Base-by-base conservation (phyloP, 805 yeast genomes). In the Naumovozyma castellii region DNA sequence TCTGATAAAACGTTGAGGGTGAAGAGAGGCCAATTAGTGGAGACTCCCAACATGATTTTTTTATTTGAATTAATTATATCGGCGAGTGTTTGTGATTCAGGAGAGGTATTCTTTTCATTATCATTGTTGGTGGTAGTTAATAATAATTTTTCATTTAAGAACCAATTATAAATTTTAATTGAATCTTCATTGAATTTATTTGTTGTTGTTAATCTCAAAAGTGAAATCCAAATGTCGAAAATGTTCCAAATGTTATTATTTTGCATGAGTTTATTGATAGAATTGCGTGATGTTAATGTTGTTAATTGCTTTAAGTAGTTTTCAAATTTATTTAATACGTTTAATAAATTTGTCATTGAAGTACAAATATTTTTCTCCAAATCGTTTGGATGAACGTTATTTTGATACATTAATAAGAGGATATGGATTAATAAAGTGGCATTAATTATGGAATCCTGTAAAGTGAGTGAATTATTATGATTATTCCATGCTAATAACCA, bases 221-320 rank as follows among this genome's bases (percentile, higher is more conserved):
- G 16, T 8, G 38, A 40, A 13, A 36, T 36, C 47, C 47, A 44
- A n/a, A 42, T 18, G 19, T 44, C 32, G 37, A 43, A 43, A 8
- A 43, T 32, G n/a, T 40, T 40, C 45, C 45, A 43, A 4, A 34
- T 29, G 32, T 40, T 41, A 15, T 29, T 29, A 29, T 13, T 13
- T 9, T 29, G 14, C 6, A 6, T 22, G 9, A 22, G 10, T 22
- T 22, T 10, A 10, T 6, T 6, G 6, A 22, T 6, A 6, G 10
- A 22, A 22, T 6, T 6, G 27, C 27, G 10, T 22, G 10, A 10
- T 22, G 6, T 22, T 6, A 10, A 10, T 22, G 27, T 6, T 22
- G 27, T 22, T 10, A 22, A 22, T 6, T 10, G 27, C 10, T 22
- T 22, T 6, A 22, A 22, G 9, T 6, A 22, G 10, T 6, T 10